Evolutionary conservation across 768 basidiomycete species (phyloP).

Genomic region (Mycena crocata): DNA sequence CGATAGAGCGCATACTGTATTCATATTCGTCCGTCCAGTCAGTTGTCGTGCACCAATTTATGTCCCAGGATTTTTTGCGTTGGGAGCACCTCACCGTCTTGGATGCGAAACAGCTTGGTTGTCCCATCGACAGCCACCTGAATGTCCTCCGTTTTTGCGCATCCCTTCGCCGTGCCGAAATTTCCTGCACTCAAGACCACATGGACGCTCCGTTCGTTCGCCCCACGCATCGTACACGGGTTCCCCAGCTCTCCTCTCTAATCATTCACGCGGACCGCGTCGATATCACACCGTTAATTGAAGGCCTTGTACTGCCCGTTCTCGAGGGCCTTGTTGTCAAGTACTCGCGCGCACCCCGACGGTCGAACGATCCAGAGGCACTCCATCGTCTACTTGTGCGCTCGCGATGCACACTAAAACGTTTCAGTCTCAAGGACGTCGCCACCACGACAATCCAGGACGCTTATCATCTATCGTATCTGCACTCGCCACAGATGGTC

Average conservation of each 20-base stretch:
- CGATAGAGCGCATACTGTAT: slow-evolving; percentile 24
- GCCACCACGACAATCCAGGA: slow-evolving; percentile 2
- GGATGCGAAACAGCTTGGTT: slow-evolving; percentile 21
- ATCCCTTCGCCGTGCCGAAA: slow-evolving; percentile 23
- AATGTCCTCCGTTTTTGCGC: slow-evolving; percentile 19
- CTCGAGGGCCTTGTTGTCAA: slow-evolving; percentile 26
- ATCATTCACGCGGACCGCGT: slow-evolving; percentile 15
- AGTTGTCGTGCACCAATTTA: slow-evolving; percentile 21
- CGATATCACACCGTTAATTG: slow-evolving; percentile 18
- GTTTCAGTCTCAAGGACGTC: slow-evolving; percentile 24
- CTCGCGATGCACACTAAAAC: slow-evolving; percentile 20
- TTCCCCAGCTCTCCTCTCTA: slow-evolving; percentile 24
- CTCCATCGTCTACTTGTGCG: slow-evolving; percentile 13
- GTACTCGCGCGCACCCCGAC: slow-evolving; percentile 17
- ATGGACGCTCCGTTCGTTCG: slow-evolving; percentile 12
- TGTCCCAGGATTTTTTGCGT: slow-evolving; percentile 16
- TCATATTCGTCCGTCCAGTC: slow-evolving; percentile 22
- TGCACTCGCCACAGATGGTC: slow-evolving; percentile 19
- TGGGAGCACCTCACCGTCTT: slow-evolving; percentile 27
- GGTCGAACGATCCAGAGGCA: slow-evolving; percentile 15
- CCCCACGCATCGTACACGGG: slow-evolving; percentile 3
- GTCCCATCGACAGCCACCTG: slow-evolving; percentile 8
- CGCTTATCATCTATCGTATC: slow-evolving; percentile 9
- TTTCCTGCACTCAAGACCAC: slow-evolving; percentile 5
- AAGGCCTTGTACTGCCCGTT: slow-evolving; percentile 15